Percentiles rank a stretch among this genome's conserved stretches.
Conservation (phyloP, 2,329 filamentous ascomycete genomes). For the Epichloe baconii region DNA sequence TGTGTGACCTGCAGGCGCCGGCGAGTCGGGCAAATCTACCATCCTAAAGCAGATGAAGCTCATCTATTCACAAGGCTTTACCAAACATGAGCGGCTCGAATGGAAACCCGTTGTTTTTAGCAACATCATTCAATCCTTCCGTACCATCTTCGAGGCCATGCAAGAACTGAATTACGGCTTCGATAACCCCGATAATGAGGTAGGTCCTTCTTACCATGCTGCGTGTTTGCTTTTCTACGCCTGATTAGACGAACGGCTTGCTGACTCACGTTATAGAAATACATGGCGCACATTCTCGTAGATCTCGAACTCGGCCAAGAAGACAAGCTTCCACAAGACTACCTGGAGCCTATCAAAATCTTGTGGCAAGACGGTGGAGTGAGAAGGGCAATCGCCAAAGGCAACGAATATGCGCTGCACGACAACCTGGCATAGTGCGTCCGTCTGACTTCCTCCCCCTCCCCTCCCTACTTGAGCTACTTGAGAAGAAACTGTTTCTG, state of each 20-base stretch:
- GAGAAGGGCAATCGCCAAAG: conserved; percentile 76
- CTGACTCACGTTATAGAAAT: conserved; percentile 39
- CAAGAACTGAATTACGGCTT: conserved; percentile 69
- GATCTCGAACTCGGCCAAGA: conserved; percentile 74
- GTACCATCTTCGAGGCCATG: conserved; percentile 85
- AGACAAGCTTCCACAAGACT: conserved; percentile 67
- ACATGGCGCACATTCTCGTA: conserved; percentile 62
- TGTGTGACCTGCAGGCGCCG: conserved; percentile 53
- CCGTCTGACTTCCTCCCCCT: conserved; percentile 20
- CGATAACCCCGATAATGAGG: conserved; percentile 66
- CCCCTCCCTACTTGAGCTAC: neutral
- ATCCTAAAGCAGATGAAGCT: conserved; percentile 99
- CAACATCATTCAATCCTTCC: conserved; percentile 87
- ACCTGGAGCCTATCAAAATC: conserved; percentile 66
- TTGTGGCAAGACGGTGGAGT: conserved; percentile 79
- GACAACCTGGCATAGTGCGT: conserved; percentile 90
- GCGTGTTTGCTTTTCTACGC: conserved; percentile 11
- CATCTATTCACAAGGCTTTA: conserved; percentile 89
- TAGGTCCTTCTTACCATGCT: conserved; percentile 29
- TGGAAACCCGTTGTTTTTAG: conserved; percentile 93
- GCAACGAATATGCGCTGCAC: conserved; percentile 92
- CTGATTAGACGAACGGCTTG: neutral
- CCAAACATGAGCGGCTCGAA: conserved; percentile 76
- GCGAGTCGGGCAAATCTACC: conserved; percentile 83
- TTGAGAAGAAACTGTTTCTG: neutral